Evolutionary conservation across 2,329 filamentous ascomycete genomes (phyloP), one percentile per base, ranked within the genome.

Genomic region (Fusarium pseudonygamai): DNA sequence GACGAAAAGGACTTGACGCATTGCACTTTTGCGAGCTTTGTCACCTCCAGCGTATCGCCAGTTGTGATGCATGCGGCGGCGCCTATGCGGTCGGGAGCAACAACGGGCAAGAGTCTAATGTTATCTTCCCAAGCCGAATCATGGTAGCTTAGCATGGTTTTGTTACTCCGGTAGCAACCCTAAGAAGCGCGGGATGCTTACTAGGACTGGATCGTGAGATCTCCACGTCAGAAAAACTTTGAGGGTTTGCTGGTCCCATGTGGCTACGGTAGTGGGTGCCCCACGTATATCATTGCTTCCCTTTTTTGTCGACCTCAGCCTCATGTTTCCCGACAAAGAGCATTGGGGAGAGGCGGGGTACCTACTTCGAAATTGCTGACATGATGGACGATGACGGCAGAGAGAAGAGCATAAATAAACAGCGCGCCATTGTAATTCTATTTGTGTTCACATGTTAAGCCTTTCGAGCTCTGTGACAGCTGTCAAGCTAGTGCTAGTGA

Each of bases 311-410:
- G 52, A 36, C 42, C 16, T 34, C 50, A 66, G 53, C 60, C 46
- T 62, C 47, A 60, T 43, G 58, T 43, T 43, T 49, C 57, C 43
- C 28, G 30, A 62, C 43, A 59, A 47, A 60, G 39, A 63, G 37
- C 34, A 37, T 73, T 45, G 66, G 28, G 45, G 32, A 59, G 39
- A 37, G 58, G 63, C 50, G 55, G 47, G 60, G 64, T 26, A 46
- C 42, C 32, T 32, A 43, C 36, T 57, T 53, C 14, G 20, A 52
- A 72, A 72, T 56, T 59, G 63, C 67, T 69, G 65, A 40, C 36
- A 73, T 73, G 71, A 69, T 60, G 59, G 67, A 59, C 36, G 56
- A 73, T 74, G 71, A 71, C 71, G 71, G 67, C 26, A 53, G 57
- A 61, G 34, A 56, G 47, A 37, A 57, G 64, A 40, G 36, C 50